phyloP scores from a whole-genome alignment of 768 basidiomycete genomes.

The Tricholoma hemisulphureum region DNA sequence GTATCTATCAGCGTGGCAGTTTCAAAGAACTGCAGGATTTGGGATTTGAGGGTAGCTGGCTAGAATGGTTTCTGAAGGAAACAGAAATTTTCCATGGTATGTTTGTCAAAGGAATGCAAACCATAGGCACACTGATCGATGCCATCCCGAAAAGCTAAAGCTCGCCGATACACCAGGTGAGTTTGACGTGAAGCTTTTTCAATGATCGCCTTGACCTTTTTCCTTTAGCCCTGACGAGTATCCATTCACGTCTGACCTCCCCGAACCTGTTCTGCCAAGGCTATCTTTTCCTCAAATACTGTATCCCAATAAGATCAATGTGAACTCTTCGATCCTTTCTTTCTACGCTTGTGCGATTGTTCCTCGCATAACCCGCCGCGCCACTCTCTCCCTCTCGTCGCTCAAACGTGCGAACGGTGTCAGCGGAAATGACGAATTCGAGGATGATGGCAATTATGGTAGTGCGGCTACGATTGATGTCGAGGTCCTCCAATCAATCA shows the following conservation, averaged over 20 bases:
- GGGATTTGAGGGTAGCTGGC: slow-evolving; percentile 85
- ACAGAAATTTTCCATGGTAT: slow-evolving; percentile 95
- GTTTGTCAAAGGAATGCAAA: not conserved
- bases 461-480: slow-evolving; percentile 93
- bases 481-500: slow-evolving; percentile 96
- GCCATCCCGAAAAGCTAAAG: slow-evolving; percentile 64
- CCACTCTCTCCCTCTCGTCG: slow-evolving; percentile 64
- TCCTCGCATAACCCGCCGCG: slow-evolving; percentile 79
- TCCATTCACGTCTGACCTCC: slow-evolving; percentile 85
- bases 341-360: slow-evolving; percentile 91
- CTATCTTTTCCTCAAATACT: slow-evolving; percentile 75
- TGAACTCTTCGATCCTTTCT: slow-evolving; percentile 78
- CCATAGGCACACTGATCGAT: slow-evolving; percentile 7
- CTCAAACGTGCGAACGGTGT: slow-evolving; percentile 68
- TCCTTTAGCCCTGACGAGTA: slow-evolving; percentile 89
- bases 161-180: slow-evolving; percentile 90
- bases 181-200: slow-evolving; percentile 9
- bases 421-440: slow-evolving; percentile 62
- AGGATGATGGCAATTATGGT: slow-evolving; percentile 98
- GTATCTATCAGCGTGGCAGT: slow-evolving; percentile 78
- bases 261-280: slow-evolving; percentile 75
- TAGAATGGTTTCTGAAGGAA: slow-evolving; percentile 97
- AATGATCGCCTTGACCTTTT: not conserved
- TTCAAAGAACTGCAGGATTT: slow-evolving; percentile 75
- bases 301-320: slow-evolving; percentile 78